These are phyloP conservation scores for Petunia secreta DNA, from an alignment of 257 asterid genomes.

Conservation along the genomic window DNA sequence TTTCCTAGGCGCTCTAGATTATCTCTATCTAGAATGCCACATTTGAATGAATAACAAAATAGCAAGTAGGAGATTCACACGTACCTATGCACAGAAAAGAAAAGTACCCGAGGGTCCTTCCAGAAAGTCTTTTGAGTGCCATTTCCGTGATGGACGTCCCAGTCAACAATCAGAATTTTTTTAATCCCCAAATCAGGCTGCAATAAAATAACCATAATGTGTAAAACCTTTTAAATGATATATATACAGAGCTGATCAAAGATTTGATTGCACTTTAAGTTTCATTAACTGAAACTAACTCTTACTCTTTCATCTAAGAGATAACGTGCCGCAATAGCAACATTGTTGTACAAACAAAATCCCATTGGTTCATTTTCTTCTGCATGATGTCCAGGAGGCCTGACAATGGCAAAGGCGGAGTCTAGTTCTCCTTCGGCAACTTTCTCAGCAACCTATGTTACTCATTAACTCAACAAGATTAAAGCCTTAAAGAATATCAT, in stretches of 20 bases:
- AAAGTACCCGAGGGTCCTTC: conserved; percentile 84
- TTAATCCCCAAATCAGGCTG: conserved; percentile 79
- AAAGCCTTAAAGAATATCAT: background rate
- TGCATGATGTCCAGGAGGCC: conserved; percentile 99
- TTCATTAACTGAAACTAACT: conserved; percentile 28
- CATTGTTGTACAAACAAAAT: conserved; percentile 90
- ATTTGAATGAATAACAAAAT: background rate
- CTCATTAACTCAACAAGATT: background rate
- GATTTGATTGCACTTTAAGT: conserved; percentile 23
- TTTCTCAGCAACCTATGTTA: conserved; percentile 71
- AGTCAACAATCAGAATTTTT: conserved; percentile 86
- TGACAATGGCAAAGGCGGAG: conserved; percentile 85
- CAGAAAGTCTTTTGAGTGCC: conserved; percentile 95
- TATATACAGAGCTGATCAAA: background rate
- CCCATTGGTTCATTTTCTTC: conserved; percentile 91
- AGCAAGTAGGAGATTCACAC: background rate
- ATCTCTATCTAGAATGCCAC: background rate
- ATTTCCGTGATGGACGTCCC: conserved; percentile 99
- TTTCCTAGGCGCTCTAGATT: background rate
- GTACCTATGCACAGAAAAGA: conserved; percentile 98
- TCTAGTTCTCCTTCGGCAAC: conserved; percentile 87
- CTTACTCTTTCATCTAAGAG: conserved; percentile 85
- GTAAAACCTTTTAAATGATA: background rate
- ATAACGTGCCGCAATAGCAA: conserved; percentile 78
- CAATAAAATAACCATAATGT: conserved; percentile 21